phyloP scores from a whole-genome alignment of 2,329 filamentous ascomycete species.

The Chrysoporthe austroafricana region DNA sequence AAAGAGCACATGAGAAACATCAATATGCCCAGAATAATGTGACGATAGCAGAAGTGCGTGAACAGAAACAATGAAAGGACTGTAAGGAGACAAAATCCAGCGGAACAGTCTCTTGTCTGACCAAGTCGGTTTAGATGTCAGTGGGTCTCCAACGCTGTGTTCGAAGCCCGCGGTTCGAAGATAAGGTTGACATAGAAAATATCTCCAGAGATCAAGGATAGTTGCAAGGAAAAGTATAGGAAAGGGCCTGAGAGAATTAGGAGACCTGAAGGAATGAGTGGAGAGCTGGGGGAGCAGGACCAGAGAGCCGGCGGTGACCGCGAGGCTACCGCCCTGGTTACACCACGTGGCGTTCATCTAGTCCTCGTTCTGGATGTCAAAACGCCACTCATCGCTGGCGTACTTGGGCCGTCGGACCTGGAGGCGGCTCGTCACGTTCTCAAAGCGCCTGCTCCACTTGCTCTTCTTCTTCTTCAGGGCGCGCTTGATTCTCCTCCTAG shows the following conservation, averaged over 20 bases:
- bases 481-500: conserved; percentile 45
- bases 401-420: conserved; percentile 22
- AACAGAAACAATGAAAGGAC: background rate
- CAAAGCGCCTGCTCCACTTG: conserved; percentile 32
- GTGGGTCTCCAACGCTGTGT: conserved; percentile 2
- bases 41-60: background rate
- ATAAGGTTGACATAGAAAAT: conserved; percentile 7
- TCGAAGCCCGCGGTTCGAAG: background rate
- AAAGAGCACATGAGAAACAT: conserved; percentile 8
- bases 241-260: background rate
- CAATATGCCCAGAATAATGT: background rate
- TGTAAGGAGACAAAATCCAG: conserved; percentile 4
- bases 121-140: conserved; percentile 4
- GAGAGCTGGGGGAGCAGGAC: conserved; percentile 8
- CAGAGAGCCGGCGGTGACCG: conserved; percentile 3
- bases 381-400: conserved; percentile 27
- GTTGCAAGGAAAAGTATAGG: conserved; percentile 4
- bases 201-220: background rate
- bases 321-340: background rate
- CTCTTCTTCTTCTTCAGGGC: conserved; percentile 45
- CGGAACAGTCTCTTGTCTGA: conserved; percentile 20
- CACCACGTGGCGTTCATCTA: background rate
- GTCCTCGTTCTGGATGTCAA: conserved; percentile 18
- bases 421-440: conserved; percentile 13
- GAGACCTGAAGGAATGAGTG: background rate